Base-by-base conservation (phyloP, 768 basidiomycete genomes). In the Kwoniella sp. region DNA sequence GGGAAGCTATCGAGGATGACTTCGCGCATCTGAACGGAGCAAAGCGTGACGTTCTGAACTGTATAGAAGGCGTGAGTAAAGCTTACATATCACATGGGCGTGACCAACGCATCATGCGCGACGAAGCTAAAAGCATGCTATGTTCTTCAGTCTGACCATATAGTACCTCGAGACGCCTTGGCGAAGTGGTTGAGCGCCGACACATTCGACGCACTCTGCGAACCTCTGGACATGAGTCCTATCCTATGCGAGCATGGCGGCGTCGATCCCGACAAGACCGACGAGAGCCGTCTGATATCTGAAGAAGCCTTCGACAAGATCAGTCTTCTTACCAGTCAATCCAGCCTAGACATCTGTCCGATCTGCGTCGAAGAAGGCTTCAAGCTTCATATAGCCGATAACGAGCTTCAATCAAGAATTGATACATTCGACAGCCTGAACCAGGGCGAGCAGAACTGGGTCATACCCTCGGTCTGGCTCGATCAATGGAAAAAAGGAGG, bases 101-200 rank as follows among this genome's bases (percentile, higher is more conserved):
- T n/a, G n/a, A n/a, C n/a, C n/a, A n/a, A n/a, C n/a, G n/a, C n/a
- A n/a, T 54, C 11, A 45, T 54, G 4, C 26, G 41, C 11, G 41
- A 11, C 41, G 11, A 11, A 45, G 41, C 41, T 45, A 11, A 11
- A n/a, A n/a, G n/a, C n/a, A 7, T 13, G n/a, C n/a, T n/a, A n/a
- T n/a, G n/a, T n/a, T n/a, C n/a, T n/a, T n/a, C 54, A 69, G 67
- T 51, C 52, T 1, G 73, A 74, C 23, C 58, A 57, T 28, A 55
- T 74, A 26, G 63, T 76, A 17, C 69, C 75, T 15, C 63, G 67
- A 15, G 68, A 72, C 28, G 60, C 68, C 15, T 59, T 76, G 17
- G n/a, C 23, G 2, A 60, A 51, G 34, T 76, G 70, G 70, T 25
- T 74, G 13, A 11, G 53, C 13, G 58, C 62, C 4, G 53, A 28